Base-by-base conservation (phyloP, 129 eudicot genomes). In the Pittosporum tobira region DNA sequence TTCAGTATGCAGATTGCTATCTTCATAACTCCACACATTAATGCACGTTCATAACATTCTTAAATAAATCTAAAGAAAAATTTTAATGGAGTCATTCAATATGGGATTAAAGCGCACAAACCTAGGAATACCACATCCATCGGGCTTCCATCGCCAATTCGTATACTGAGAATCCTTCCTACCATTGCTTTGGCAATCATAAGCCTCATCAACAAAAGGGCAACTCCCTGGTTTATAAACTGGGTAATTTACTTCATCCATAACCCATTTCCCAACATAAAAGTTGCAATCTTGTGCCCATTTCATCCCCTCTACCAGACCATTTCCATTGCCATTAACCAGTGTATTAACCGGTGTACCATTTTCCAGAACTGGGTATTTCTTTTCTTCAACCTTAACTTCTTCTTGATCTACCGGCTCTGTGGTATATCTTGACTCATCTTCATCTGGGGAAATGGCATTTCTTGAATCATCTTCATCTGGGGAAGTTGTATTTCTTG, bases 41-140 rank as follows among this genome's bases (percentile, higher is more conserved):
- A 12, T 34, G 40, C 10, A 8, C 1, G 7, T 12, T 34, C 11
- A 8, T 34, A 34, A 34, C 40, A 34, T 34, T 34, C 40, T 9
- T 9, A 34, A 34, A 34, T 6, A 34, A 8, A 34, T 34, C 7
- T 34, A 34, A 34, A 5, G 40, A 34, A 34, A 34, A 34, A 34
- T 34, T 12, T 34, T 34, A 7, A 48, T 12, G 3, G 10, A 48
- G 27, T 23, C 10, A 48, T 11, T 10, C 9, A 21, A 23, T 19
- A 23, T 19, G 7, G 49, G 22, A 29, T 28, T 8, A 0, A 56
- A 56, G 16, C 52, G 19, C 38, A 65, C 51, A 30, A 43, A 86
- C 98, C 96, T 91, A 46, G 98, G 98, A 69, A 91, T 94, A 44
- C 86, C 69, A 76, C 98, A 91, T 15, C 64, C 90, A 83, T 86